Evolutionary conservation across 164 flowering plant genomes (phyloP).

Genomic region (Vitis amurensis): DNA sequence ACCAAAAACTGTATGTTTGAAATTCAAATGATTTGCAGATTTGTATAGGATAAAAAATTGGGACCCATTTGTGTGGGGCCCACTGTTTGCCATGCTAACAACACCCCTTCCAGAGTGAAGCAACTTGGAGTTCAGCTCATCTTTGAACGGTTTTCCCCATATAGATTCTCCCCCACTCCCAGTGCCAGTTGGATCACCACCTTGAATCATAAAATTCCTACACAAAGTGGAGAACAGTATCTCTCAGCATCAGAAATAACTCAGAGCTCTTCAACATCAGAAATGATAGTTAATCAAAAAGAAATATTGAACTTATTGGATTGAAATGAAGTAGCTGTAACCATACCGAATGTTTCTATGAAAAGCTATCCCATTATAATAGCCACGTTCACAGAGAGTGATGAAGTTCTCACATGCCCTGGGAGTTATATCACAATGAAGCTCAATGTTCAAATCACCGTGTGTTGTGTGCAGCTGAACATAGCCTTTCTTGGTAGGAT

Average conservation of each 20-base stretch:
- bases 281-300: not conserved
- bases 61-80: constrained; percentile 95
- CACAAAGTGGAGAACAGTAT: constrained; percentile 8
- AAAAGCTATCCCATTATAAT: constrained; percentile 85
- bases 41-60: constrained; percentile 96
- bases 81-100: constrained; percentile 99
- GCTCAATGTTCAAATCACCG: constrained; percentile 94
- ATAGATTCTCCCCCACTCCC: constrained; percentile 94
- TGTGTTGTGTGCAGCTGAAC: constrained; percentile 91
- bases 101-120: constrained; percentile 92
- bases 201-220: constrained; percentile 99
- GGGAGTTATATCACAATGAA: constrained; percentile 93
- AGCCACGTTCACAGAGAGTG: constrained; percentile 88
- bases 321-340: constrained; percentile 5
- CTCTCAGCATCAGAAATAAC: not conserved
- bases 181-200: constrained; percentile 98
- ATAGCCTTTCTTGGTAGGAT: constrained; percentile 96
- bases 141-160: constrained; percentile 96
- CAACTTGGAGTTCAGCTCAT: constrained; percentile 85
- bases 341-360: constrained; percentile 83
- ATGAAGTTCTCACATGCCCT: constrained; percentile 95
- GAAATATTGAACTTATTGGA: not conserved
- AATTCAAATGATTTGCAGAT: constrained; percentile 90
- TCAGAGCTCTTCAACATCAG: too few relatives aligned
- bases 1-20: constrained; percentile 94